Evolutionary conservation across 768 basidiomycete species (phyloP).

Genomic region (Tulasnella sp.): DNA sequence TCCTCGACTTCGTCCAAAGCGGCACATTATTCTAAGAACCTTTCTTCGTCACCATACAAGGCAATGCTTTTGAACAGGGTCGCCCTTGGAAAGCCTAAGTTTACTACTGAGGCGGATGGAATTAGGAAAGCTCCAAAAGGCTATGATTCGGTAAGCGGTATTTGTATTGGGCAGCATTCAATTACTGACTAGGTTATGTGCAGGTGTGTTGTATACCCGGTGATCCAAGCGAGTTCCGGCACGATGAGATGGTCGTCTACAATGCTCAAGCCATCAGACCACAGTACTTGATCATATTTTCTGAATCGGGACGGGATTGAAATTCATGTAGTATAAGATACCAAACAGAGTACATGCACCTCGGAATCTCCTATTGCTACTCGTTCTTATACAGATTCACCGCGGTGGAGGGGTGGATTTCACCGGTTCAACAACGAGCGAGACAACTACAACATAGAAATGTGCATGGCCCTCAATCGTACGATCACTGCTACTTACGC

Average conservation of each 20-base stretch:
- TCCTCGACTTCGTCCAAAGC: constrained; percentile 15
- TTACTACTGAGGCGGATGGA: not conserved
- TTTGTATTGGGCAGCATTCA: too few relatives aligned
- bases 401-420: too few relatives aligned
- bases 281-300: constrained; percentile 3
- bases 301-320: too few relatives aligned
- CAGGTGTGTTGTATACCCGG: constrained; percentile 2
- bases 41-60: not conserved
- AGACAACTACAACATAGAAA: too few relatives aligned
- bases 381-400: too few relatives aligned
- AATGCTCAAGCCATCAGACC: constrained; percentile 2
- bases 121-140: not conserved
- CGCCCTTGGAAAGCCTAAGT: not conserved
- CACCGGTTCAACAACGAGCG: too few relatives aligned
- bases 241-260: constrained; percentile 19
- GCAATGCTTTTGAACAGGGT: constrained; percentile 18
- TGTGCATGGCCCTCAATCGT: too few relatives aligned
- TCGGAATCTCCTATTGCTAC: too few relatives aligned
- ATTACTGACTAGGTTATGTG: not conserved
- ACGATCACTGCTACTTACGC: too few relatives aligned
- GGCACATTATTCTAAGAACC: not conserved
- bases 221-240: not conserved
- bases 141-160: not conserved
- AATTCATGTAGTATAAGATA: too few relatives aligned
- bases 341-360: too few relatives aligned